Evolutionary conservation across 805 yeast species (phyloP).

Genomic region (Lipomyces yamanashiensis): DNA sequence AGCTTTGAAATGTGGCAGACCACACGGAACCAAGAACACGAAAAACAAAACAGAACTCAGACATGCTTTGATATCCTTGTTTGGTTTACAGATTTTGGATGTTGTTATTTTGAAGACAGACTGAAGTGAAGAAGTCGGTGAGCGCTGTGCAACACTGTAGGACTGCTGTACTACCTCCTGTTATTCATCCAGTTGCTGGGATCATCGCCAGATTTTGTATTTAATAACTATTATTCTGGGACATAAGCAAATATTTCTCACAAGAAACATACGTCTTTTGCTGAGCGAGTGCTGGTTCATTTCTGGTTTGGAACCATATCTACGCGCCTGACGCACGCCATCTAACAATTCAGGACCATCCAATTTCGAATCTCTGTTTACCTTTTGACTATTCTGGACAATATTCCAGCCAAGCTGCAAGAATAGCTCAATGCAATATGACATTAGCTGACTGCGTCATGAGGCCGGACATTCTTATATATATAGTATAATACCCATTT

Average conservation of each 20-base stretch:
- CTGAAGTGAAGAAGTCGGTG: too few relatives aligned
- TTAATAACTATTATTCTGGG: too few relatives aligned
- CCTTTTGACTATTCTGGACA: neutral
- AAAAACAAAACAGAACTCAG: too few relatives aligned
- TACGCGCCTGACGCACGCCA: neutral
- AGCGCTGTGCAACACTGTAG: too few relatives aligned
- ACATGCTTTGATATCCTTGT: too few relatives aligned
- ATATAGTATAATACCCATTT: neutral
- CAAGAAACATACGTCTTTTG: neutral
- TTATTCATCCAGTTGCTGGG: neutral
- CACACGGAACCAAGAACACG: too few relatives aligned
- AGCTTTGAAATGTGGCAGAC: too few relatives aligned
- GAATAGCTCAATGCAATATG: neutral
- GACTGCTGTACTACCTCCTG: neutral
- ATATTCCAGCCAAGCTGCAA: neutral
- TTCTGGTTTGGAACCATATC: neutral
- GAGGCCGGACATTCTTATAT: neutral
- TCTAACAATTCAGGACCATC: neutral
- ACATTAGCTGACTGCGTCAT: neutral
- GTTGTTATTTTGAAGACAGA: too few relatives aligned
- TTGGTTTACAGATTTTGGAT: too few relatives aligned
- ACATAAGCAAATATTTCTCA: too few relatives aligned
- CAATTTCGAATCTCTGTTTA: neutral
- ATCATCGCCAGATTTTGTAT: too few relatives aligned
- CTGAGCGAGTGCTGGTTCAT: neutral